phyloP scores from a whole-genome alignment of 2,329 filamentous ascomycete species.

The Stagonosporopsis cucurbitacearum region DNA sequence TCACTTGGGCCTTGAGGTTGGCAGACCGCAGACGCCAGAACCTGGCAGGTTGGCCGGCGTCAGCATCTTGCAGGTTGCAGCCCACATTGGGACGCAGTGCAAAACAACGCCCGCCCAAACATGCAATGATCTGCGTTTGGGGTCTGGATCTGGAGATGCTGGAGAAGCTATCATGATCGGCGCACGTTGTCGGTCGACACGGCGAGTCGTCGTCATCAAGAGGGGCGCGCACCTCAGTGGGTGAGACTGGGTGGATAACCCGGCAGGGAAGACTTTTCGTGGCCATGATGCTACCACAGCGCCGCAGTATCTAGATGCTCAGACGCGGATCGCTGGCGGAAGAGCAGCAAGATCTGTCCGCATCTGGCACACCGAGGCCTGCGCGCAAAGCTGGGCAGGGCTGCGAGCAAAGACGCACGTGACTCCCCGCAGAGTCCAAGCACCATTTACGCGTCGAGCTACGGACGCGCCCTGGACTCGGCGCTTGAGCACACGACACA shows the following conservation, averaged over 20 bases:
- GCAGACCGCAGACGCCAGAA: conserved; percentile 6
- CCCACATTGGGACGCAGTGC: conserved; percentile 3
- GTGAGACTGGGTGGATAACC: too few species aligned
- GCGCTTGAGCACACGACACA: conserved; percentile 26
- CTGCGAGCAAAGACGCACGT: conserved; percentile 4
- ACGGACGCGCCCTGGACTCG: conserved; percentile 10
- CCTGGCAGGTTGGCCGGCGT: conserved; percentile 16
- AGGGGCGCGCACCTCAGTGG: conserved; percentile 12
- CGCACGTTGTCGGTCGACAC: conserved; percentile 10
- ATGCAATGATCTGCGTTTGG: conserved; percentile 14
- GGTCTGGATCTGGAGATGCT: conserved; percentile 22
- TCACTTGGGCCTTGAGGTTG: background rate
- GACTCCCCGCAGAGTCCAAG: conserved; percentile 5
- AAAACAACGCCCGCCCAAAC: conserved; percentile 5
- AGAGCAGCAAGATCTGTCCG: conserved; percentile 20
- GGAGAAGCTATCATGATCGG: conserved; percentile 9
- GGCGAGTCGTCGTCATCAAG: conserved; percentile 17
- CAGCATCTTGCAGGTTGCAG: conserved; percentile 8
- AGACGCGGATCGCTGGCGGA: conserved; percentile 18
- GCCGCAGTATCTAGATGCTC: too few species aligned
- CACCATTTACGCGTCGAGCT: conserved; percentile 8
- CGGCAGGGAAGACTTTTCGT: conserved; percentile 21
- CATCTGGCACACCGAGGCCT: background rate
- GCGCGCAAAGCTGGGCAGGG: conserved; percentile 1
- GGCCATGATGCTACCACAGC: conserved; percentile 13